Percentiles rank a stretch among this genome's conserved stretches.
These are phyloP conservation scores for Echria macrotheca DNA, from an alignment of 495 filamentous ascomycete species.

Conservation along the genomic window DNA sequence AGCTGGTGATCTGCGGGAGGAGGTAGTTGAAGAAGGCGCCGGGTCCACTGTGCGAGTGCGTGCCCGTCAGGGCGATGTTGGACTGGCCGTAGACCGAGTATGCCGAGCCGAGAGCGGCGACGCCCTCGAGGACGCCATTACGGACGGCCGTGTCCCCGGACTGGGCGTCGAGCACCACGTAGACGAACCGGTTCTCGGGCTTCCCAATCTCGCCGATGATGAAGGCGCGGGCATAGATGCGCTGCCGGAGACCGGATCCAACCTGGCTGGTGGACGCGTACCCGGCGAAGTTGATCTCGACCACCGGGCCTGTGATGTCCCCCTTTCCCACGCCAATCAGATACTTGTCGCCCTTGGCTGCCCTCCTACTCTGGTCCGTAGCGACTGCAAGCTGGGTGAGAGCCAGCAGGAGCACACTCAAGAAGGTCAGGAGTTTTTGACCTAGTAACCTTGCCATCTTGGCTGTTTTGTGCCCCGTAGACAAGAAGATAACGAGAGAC, in stretches of 20 bases:
- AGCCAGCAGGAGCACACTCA: background rate
- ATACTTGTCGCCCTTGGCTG: constrained; percentile 8
- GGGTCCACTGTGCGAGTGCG: constrained; percentile 89
- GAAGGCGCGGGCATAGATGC: constrained; percentile 86
- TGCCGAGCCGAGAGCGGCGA: constrained; percentile 58
- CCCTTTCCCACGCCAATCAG: constrained; percentile 74
- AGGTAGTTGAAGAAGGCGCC: constrained; percentile 96
- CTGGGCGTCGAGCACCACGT: constrained; percentile 82
- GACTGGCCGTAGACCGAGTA: constrained; percentile 72
- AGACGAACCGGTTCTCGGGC: constrained; percentile 71
- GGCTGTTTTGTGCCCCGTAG: too few species aligned
- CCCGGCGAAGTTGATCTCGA: constrained; percentile 87
- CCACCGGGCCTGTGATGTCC: constrained; percentile 94
- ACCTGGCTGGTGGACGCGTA: constrained; percentile 86
- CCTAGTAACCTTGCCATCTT: too few species aligned
- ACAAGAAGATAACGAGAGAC: too few species aligned
- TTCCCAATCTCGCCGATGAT: constrained; percentile 68
- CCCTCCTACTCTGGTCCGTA: background rate
- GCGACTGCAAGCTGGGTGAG: background rate
- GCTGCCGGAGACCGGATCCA: constrained; percentile 81
- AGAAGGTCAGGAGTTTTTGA: too few species aligned
- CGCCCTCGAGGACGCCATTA: constrained; percentile 73
- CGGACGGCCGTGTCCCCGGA: constrained; percentile 88
- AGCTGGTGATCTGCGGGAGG: constrained; percentile 86
- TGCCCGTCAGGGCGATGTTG: constrained; percentile 88